Evolutionary conservation across 2,329 filamentous ascomycete species (phyloP).

Genomic region (Metarhizium sp.): DNA sequence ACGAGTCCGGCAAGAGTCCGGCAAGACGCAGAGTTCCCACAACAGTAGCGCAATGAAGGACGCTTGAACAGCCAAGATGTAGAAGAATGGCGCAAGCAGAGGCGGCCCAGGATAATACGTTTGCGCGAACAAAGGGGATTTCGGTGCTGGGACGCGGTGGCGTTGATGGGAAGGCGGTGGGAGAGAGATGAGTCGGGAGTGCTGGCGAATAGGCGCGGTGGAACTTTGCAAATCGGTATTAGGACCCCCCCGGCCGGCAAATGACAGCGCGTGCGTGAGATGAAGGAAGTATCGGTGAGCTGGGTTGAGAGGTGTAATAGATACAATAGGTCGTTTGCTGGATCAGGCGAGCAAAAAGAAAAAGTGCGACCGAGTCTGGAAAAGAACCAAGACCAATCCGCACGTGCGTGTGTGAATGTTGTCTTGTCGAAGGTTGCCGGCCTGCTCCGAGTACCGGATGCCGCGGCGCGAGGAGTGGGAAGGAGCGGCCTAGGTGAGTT

Average conservation of each 20-base stretch:
- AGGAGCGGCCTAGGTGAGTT: neutral
- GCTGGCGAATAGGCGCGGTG: neutral
- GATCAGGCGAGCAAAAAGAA: neutral
- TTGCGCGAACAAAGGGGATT: neutral
- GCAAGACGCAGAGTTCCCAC: neutral
- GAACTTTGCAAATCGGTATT: neutral
- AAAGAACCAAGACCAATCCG: neutral
- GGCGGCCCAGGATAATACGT: neutral
- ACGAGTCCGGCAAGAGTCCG: neutral
- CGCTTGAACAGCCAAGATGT: neutral
- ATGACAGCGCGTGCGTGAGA: neutral
- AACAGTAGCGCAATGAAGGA: neutral
- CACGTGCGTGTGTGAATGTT: conserved; percentile 3
- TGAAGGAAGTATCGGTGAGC: neutral
- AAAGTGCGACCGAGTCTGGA: neutral
- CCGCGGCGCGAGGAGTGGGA: conserved; percentile 1
- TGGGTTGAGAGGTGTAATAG: neutral
- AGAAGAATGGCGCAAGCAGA: neutral
- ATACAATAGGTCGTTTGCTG: neutral
- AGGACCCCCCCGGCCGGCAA: neutral
- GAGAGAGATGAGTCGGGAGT: neutral
- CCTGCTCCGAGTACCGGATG: neutral
- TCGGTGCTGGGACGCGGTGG: neutral
- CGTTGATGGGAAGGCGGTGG: neutral
- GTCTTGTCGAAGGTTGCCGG: neutral